These are phyloP conservation scores for Ceratobasidium sp. DNA, from an alignment of 1,284 basidiomycete species.

Conservation along the genomic window DNA sequence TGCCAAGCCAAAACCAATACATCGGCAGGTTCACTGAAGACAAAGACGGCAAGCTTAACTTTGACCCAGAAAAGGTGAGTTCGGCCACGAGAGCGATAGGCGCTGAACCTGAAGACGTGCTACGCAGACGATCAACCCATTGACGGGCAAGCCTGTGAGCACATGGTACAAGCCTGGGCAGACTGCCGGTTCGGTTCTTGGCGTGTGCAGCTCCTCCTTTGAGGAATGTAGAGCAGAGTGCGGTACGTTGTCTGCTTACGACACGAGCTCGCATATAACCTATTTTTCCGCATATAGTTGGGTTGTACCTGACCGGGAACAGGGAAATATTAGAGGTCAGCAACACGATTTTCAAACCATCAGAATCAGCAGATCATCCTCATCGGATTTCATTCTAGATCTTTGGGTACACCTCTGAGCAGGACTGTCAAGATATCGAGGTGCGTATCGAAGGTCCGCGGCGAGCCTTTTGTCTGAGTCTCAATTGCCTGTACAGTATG, in stretches of 20 bases:
- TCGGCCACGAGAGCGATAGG: neutral
- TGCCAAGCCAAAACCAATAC: constrained; percentile 63
- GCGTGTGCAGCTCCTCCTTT: constrained; percentile 84
- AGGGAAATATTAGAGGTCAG: constrained; percentile 70
- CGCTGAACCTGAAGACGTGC: neutral
- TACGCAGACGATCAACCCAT: constrained; percentile 73
- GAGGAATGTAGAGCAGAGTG: constrained; percentile 88
- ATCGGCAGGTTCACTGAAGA: constrained; percentile 67
- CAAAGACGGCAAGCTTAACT: constrained; percentile 77
- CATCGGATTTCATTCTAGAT: neutral
- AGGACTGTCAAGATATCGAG: constrained; percentile 72
- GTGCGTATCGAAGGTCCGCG: constrained; percentile 47
- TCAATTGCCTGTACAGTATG: constrained; percentile 57
- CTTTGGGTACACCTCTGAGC: constrained; percentile 65
- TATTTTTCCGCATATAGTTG: neutral
- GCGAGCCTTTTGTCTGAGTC: neutral
- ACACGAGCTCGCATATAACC: neutral
- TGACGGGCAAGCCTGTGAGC: constrained; percentile 78
- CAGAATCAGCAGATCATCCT: constrained; percentile 46
- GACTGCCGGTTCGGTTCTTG: constrained; percentile 77
- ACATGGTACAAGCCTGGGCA: constrained; percentile 88
- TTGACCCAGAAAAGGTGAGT: constrained; percentile 67
- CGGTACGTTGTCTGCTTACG: constrained; percentile 60
- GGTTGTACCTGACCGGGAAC: constrained; percentile 59
- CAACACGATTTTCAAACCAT: neutral